These are phyloP conservation scores for Jimgerdemannia lactiflua DNA, from an alignment of 192 early-diverging fungal species.

Conservation along the genomic window DNA sequence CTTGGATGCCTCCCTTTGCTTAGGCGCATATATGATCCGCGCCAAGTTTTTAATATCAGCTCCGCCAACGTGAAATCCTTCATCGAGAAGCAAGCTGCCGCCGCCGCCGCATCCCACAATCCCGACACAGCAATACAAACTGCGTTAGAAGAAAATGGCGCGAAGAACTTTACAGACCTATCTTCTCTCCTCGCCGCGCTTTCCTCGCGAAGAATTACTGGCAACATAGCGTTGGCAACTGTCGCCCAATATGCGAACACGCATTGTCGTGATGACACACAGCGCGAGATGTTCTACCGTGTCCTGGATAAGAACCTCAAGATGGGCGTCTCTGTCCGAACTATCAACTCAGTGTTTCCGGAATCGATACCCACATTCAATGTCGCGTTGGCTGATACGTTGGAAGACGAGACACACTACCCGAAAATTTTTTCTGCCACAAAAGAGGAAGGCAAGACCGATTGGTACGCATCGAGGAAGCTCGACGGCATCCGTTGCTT, in stretches of 20 bases:
- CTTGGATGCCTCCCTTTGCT: neutral
- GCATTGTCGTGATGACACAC: conserved; percentile 11
- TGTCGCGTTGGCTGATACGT: conserved; percentile 21
- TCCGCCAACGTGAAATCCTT: neutral
- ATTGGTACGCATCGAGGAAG: conserved; percentile 47
- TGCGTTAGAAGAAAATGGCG: neutral
- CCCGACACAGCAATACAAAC: neutral
- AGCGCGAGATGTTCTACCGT: conserved; percentile 23
- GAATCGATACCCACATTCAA: conserved; percentile 8
- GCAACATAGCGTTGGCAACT: conserved; percentile 15
- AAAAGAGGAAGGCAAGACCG: neutral
- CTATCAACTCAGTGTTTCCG: conserved; percentile 11
- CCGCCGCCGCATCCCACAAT: no score
- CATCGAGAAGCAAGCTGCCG: neutral
- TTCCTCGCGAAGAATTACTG: conserved; percentile 15
- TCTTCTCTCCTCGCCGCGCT: conserved; percentile 14
- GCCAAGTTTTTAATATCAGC: neutral
- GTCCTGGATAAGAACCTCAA: conserved; percentile 30
- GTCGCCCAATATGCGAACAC: conserved; percentile 6
- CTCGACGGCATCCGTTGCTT: conserved; percentile 51
- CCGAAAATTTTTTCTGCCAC: neutral
- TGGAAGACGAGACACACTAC: neutral
- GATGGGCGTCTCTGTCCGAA: conserved; percentile 23
- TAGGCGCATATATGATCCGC: neutral
- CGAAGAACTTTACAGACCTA: neutral